Conservation (phyloP, 2,329 filamentous ascomycete species). For the Tolypocladium amazonense region DNA sequence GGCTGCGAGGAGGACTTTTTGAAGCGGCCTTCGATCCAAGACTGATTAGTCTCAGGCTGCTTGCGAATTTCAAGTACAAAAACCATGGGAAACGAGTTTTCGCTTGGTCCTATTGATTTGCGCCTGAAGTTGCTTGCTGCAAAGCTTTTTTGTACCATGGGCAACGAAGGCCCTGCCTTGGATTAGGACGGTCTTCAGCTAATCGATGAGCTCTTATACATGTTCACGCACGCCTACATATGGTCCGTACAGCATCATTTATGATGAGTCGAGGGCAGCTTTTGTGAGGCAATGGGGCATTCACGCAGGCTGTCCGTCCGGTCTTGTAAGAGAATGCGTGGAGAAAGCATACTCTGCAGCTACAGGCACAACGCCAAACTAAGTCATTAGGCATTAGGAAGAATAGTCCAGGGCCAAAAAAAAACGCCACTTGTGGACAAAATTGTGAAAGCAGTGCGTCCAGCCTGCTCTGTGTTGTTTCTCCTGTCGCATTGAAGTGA, state of each 20-base stretch:
- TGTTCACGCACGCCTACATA: background rate
- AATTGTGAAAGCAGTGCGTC: background rate
- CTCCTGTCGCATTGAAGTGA: background rate
- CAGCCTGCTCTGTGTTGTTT: background rate
- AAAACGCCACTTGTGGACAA: background rate
- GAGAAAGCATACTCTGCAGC: background rate
- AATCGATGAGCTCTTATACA: background rate
- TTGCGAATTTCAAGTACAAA: background rate
- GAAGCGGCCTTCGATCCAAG: conserved; percentile 4
- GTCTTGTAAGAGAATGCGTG: background rate
- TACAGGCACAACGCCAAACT: background rate
- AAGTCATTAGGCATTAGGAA: background rate
- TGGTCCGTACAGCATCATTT: background rate
- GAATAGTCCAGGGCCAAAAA: background rate
- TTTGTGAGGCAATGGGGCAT: background rate
- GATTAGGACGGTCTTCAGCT: background rate
- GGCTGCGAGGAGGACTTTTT: conserved; percentile 6
- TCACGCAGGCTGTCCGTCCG: background rate
- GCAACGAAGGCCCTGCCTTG: background rate
- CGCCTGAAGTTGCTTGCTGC: background rate
- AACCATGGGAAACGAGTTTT: background rate
- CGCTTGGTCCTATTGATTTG: background rate
- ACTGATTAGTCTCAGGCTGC: background rate
- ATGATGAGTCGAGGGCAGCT: background rate
- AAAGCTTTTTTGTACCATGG: background rate